These are phyloP conservation scores for Phytophthora tentaculata DNA, from an alignment of 352 stramenopile genomes.

Conservation along the genomic window DNA sequence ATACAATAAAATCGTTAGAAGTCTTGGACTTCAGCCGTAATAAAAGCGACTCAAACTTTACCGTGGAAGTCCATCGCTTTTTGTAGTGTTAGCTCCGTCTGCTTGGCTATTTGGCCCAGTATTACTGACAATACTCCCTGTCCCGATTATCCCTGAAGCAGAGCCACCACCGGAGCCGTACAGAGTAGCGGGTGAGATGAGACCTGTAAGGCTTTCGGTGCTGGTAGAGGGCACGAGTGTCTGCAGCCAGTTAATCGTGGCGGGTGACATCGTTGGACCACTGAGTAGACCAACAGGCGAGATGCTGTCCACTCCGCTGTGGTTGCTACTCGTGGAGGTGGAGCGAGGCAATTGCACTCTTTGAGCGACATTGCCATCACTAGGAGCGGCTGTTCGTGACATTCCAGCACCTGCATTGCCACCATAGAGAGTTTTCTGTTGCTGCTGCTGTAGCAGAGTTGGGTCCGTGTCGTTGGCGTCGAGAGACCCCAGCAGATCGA, in stretches of 20 bases:
- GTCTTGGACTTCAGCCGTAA: no score
- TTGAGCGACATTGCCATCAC: slow-evolving; percentile 14
- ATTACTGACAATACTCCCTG: slow-evolving; percentile 19
- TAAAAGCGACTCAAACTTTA: slow-evolving; percentile 10
- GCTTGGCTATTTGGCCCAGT: slow-evolving; percentile 18
- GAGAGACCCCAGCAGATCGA: slow-evolving; percentile 70
- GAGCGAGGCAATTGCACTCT: slow-evolving; percentile 64
- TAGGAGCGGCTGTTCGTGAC: slow-evolving; percentile 1
- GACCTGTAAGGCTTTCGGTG: slow-evolving; percentile 64
- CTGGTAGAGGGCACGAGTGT: slow-evolving; percentile 71
- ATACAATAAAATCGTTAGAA: background rate
- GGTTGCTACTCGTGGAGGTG: slow-evolving; percentile 46
- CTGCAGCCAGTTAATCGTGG: slow-evolving; percentile 82
- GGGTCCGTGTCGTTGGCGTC: slow-evolving; percentile 59
- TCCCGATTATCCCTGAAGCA: slow-evolving; percentile 13
- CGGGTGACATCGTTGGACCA: slow-evolving; percentile 76
- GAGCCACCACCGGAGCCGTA: slow-evolving; percentile 34
- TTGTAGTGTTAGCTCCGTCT: slow-evolving; percentile 19
- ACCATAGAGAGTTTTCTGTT: slow-evolving; percentile 8
- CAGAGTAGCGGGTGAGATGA: slow-evolving; percentile 64
- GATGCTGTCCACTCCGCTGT: slow-evolving; percentile 53
- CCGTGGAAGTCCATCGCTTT: slow-evolving; percentile 37
- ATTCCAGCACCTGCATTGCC: background rate
- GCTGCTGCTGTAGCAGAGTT: slow-evolving; percentile 24
- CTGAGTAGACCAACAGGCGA: slow-evolving; percentile 57